Evolutionary conservation across 192 early-diverging fungal species (phyloP).

Genomic region (Gaertneriomyces sp.): DNA sequence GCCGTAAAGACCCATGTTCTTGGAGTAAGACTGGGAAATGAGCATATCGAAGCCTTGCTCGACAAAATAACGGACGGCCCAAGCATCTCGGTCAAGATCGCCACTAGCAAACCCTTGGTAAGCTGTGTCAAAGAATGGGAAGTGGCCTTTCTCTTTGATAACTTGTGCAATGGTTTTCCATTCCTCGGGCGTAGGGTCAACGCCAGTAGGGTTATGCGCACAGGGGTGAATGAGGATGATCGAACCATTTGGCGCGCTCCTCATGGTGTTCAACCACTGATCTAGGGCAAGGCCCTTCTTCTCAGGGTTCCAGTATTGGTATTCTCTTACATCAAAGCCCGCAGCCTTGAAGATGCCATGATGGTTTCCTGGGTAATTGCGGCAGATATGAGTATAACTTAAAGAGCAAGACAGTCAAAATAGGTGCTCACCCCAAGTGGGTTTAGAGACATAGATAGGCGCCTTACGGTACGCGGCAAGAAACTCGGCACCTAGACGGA

Average conservation of each 20-base stretch:
- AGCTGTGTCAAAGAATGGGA: constrained; percentile 97
- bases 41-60: constrained; percentile 87
- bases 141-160: constrained; percentile 69
- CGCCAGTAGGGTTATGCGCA: constrained; percentile 98
- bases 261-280: constrained; percentile 67
- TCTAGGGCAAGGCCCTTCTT: constrained; percentile 76
- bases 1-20: constrained; percentile 98
- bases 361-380: constrained; percentile 65
- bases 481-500: constrained; percentile 79
- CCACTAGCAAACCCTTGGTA: constrained; percentile 99
- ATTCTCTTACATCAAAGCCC: constrained; percentile 78
- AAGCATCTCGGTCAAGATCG: constrained; percentile 85
- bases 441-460: constrained; percentile 84
- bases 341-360: constrained; percentile 81
- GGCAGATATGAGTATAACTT: not conserved
- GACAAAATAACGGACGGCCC: constrained; percentile 91
- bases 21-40: constrained; percentile 89
- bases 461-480: constrained; percentile 69
- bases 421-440: constrained; percentile 81
- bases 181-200: constrained; percentile 91
- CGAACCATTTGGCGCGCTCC: constrained; percentile 69
- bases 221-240: constrained; percentile 93
- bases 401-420: not conserved
- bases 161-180: constrained; percentile 90
- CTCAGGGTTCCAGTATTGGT: constrained; percentile 84